Percentiles rank a stretch among this genome's conserved stretches.
Evolutionary conservation across 2,329 filamentous ascomycete genomes (phyloP).

Genomic region (Pseudogymnoascus pannorum): DNA sequence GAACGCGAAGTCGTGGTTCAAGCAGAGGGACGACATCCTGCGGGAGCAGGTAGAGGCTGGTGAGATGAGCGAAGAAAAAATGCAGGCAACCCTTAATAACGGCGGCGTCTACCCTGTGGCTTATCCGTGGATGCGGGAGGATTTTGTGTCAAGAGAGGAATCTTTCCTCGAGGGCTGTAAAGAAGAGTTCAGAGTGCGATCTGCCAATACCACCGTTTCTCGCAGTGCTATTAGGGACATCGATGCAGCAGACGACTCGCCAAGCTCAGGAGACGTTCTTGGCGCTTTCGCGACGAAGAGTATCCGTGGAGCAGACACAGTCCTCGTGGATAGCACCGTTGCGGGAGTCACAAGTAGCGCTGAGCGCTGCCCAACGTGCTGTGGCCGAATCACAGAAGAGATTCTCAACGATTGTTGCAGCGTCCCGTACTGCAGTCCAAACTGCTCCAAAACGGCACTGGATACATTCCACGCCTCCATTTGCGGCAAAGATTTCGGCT

Average conservation of each 20-base stretch:
- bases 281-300: conserved; percentile 19
- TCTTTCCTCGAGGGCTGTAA: conserved; percentile 16
- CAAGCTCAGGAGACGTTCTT: conserved; percentile 21
- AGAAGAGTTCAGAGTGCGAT: conserved; percentile 18
- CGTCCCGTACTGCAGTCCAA: conserved; percentile 23
- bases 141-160: conserved; percentile 19
- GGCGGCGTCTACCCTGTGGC: conserved; percentile 22
- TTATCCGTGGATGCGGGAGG: conserved; percentile 22
- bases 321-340: conserved; percentile 19
- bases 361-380: conserved; percentile 21
- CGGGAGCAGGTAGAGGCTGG: conserved; percentile 15
- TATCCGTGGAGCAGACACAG: conserved; percentile 16
- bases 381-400: conserved; percentile 16
- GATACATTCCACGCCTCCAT: conserved; percentile 23
- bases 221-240: conserved; percentile 20
- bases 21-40: conserved; percentile 19
- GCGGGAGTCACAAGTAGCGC: conserved; percentile 16
- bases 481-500: conserved; percentile 27
- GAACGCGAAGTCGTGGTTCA: conserved; percentile 22
- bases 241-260: conserved; percentile 11
- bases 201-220: conserved; percentile 21
- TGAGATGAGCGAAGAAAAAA: conserved; percentile 19
- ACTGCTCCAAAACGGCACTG: conserved; percentile 22
- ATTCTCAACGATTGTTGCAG: conserved; percentile 21
- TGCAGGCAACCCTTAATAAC: conserved; percentile 19